Base-by-base conservation (phyloP, 148 eudicot species). In the Amaranthus cruentus region DNA sequence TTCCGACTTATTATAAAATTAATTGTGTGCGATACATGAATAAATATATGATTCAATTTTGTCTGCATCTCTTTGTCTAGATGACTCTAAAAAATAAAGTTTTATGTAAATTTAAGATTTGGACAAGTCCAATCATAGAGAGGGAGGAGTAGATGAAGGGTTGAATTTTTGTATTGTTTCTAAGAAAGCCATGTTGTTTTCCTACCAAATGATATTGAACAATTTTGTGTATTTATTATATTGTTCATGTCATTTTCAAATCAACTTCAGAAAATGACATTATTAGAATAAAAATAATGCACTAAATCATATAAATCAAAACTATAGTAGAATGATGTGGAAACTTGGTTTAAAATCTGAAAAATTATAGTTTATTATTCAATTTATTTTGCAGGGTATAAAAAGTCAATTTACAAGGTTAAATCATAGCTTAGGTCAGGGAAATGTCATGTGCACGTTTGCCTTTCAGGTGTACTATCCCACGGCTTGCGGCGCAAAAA, bases 91-190 rank as follows among this genome's bases (percentile, higher is more conserved):
- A 28, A 28, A 28, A 28, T 28, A 28, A 28, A 28, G 38, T 10
- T 56, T 57, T n/a, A 44, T 15, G 12, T 13, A 63, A 44, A 3
- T 69, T 6, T 55, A 9, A 9, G 58, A 62, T 78, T 82, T 84
- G 85, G 82, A 82, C 80, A 71, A 59, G 82, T 87, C 80, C 71
- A 78, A 82, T 84, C 80, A 76, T 76, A 63, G 50, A 63, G 53
- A 69, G 6, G 60, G 73, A 71, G n/a, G 42, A 51, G 58, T 64
- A 54, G 44, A 68, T 51, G 55, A n/a, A n/a, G 51, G n/a, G 42
- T 69, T 78, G 43, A 58, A 52, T 60, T 68, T 49, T 67, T 42
- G 55, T 63, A 48, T 13, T 52, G 15, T 12, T 13, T 70, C n/a
- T 53, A 49, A 47, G 6, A 66, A 48, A 54, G 69, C 69, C 38